Conservation (phyloP, 1,139 yeast genomes). For the Hansenula lynferdii region DNA sequence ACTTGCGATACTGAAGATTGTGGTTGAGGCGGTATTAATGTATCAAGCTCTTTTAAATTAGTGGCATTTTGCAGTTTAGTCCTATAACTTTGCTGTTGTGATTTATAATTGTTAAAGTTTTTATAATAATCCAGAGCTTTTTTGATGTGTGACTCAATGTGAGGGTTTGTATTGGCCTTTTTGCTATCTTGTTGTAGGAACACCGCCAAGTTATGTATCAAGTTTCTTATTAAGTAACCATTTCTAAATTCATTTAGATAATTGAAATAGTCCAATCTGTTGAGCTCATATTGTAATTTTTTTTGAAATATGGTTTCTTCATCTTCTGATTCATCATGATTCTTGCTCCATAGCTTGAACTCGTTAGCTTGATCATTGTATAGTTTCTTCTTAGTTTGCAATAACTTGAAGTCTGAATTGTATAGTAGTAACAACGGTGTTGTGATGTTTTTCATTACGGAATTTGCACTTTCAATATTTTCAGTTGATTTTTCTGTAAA, state of each 20-base stretch:
- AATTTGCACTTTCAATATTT: constrained; percentile 16
- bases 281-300: constrained; percentile 58
- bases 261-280: constrained; percentile 68
- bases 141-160: constrained; percentile 1
- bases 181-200: constrained; percentile 7
- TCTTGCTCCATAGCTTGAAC: constrained; percentile 67
- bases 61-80: constrained; percentile 1
- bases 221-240: constrained; percentile 17
- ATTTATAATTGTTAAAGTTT: constrained; percentile 9
- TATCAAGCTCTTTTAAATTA: constrained; percentile 2
- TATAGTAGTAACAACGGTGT: constrained; percentile 12
- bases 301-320: constrained; percentile 57
- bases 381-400: constrained; percentile 12
- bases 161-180: neutral
- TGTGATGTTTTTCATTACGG: constrained; percentile 10
- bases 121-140: constrained; percentile 10
- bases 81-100: constrained; percentile 6
- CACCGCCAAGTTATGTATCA: constrained; percentile 9
- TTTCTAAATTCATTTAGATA: constrained; percentile 44
- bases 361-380: constrained; percentile 52
- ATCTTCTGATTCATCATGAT: constrained; percentile 35
- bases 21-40: neutral
- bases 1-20: neutral
- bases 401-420: constrained; percentile 17
- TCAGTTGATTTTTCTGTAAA: constrained; percentile 15